phyloP scores from a whole-genome alignment of 352 stramenopile species.

The Paralagenidium karlingii region DNA sequence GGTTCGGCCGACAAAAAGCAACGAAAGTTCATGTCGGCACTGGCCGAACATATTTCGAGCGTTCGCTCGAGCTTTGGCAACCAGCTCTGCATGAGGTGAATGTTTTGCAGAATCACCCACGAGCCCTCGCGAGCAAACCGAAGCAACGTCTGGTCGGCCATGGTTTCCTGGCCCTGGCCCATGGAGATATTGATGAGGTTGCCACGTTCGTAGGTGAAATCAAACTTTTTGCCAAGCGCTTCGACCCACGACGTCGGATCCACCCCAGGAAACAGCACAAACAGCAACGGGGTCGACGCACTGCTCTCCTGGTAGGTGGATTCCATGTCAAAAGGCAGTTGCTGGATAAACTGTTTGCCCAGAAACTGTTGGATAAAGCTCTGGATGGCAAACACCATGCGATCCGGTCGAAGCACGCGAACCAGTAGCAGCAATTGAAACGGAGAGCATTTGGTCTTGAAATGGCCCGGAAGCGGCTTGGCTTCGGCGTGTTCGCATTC shows the following conservation, averaged over 20 bases:
- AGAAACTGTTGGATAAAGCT: constrained; percentile 49
- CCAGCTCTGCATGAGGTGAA: constrained; percentile 88
- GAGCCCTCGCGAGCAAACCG: constrained; percentile 57
- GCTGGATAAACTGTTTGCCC: constrained; percentile 48
- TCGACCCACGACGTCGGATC: constrained; percentile 81
- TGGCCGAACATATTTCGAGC: constrained; percentile 59
- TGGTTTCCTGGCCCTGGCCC: constrained; percentile 79
- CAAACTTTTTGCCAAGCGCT: constrained; percentile 64
- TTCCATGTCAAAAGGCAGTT: constrained; percentile 83
- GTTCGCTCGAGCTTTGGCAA: constrained; percentile 71
- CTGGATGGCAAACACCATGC: constrained; percentile 59
- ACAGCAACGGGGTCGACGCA: constrained; percentile 86
- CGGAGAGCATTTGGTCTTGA: constrained; percentile 22
- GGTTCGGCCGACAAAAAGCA: constrained; percentile 91
- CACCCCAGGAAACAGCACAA: constrained; percentile 87
- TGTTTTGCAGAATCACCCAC: constrained; percentile 89
- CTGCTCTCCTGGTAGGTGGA: constrained; percentile 80
- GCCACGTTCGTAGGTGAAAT: constrained; percentile 62
- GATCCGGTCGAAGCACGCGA: constrained; percentile 70
- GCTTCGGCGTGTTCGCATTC: constrained; percentile 86
- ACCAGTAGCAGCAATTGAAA: constrained; percentile 69
- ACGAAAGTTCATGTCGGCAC: constrained; percentile 86
- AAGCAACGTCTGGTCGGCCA: constrained; percentile 57
- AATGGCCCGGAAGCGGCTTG: constrained; percentile 83
- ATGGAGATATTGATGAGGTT: constrained; percentile 82